A percentile compares a stretch with the other conserved stretches of the same genome.
Conservation (phyloP, 352 stramenopile genomes). For the Globisporangium abappressorium region DNA sequence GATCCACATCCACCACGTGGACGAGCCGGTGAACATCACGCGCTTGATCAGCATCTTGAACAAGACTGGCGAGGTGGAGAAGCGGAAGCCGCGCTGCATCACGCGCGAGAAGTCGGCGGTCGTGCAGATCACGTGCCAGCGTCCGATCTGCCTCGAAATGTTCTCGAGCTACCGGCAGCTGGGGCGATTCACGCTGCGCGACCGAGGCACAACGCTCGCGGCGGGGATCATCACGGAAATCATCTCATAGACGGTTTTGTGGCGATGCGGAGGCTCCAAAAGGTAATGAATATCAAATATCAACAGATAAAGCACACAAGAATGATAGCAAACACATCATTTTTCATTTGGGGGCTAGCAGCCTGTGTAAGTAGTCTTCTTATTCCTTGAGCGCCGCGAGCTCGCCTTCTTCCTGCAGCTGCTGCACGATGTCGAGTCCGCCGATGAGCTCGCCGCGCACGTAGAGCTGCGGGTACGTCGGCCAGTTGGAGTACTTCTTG, state of each 20-base stretch:
- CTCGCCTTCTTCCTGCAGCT: constrained; percentile 91
- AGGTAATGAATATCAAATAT: constrained; percentile 10
- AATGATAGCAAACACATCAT: constrained; percentile 6
- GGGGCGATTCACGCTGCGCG: constrained; percentile 78
- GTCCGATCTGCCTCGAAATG: constrained; percentile 76
- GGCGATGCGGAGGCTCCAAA: neutral
- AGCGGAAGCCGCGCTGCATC: constrained; percentile 82
- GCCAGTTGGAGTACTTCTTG: constrained; percentile 98
- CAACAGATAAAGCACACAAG: constrained; percentile 1
- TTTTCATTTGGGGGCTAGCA: neutral
- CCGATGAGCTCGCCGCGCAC: constrained; percentile 96
- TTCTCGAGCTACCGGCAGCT: constrained; percentile 81
- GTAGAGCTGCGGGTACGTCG: constrained; percentile 98
- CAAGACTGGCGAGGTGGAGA: constrained; percentile 74
- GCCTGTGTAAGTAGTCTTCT: no score
- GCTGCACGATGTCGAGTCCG: constrained; percentile 97
- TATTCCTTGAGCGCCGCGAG: constrained; percentile 79
- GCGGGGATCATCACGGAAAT: constrained; percentile 86
- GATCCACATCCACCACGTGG: constrained; percentile 85
- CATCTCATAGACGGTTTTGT: constrained; percentile 36
- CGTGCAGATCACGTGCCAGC: constrained; percentile 77
- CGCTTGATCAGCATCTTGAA: constrained; percentile 73
- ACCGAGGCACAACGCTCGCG: constrained; percentile 77
- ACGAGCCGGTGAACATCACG: constrained; percentile 81
- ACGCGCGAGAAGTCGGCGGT: constrained; percentile 81